Percentiles rank a stretch among this genome's conserved stretches.
Conservation (phyloP, 371 early-diverging fungal species). For the Lichtheimia ramosa region DNA sequence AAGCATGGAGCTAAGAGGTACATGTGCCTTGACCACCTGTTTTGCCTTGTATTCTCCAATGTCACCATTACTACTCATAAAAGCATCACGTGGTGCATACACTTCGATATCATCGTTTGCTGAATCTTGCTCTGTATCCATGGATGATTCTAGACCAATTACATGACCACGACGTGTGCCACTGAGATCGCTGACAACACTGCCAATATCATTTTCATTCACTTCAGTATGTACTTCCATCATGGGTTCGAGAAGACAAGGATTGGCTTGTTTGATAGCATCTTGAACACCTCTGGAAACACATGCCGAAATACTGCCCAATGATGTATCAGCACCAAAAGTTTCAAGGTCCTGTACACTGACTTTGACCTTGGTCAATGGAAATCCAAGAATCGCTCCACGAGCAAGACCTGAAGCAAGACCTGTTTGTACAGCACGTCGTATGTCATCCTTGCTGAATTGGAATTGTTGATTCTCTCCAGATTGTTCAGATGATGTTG, state of each 20-base stretch:
- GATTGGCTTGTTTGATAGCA: constrained; percentile 56
- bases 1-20: constrained; percentile 83
- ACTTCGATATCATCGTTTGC: constrained; percentile 29
- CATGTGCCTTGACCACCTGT: constrained; percentile 65
- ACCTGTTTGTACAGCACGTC: constrained; percentile 68
- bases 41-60: constrained; percentile 43
- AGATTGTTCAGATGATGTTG: constrained; percentile 7
- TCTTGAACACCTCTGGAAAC: constrained; percentile 62
- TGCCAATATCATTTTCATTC: constrained; percentile 75
- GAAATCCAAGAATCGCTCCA: constrained; percentile 83
- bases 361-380: constrained; percentile 69
- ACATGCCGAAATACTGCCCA: constrained; percentile 67
- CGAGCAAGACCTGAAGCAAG: constrained; percentile 72
- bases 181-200: constrained; percentile 81
- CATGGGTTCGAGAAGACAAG: constrained; percentile 83
- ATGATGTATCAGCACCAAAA: constrained; percentile 65
- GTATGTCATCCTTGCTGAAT: constrained; percentile 39
- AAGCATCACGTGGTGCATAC: constrained; percentile 56
- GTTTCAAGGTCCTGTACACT: constrained; percentile 53
- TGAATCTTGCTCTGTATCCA: constrained; percentile 27
- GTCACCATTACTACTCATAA: constrained; percentile 24
- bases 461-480: not conserved
- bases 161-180: constrained; percentile 79
- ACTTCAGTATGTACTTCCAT: constrained; percentile 79
- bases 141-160: constrained; percentile 39